A percentile compares a stretch with the other conserved stretches of the same genome.
Conservation (phyloP, 2,329 filamentous ascomycete species). For the Byssochlamys sp. region DNA sequence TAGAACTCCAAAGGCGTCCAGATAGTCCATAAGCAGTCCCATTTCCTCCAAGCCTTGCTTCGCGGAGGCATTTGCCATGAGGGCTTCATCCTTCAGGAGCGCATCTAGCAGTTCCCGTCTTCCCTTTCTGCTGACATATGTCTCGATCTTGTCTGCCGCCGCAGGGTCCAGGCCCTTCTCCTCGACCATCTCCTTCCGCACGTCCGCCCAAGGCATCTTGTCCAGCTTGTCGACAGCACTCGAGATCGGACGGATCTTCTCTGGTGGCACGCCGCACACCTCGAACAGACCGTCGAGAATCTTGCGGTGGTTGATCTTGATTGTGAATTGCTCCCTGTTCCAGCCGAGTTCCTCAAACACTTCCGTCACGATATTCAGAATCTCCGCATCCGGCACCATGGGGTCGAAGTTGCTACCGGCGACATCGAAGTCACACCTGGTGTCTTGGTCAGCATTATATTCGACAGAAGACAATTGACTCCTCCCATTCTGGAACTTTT, state of each 20-base stretch:
- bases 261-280: constrained; percentile 75
- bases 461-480: background rate
- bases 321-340: constrained; percentile 59
- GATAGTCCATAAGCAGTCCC: constrained; percentile 68
- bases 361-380: constrained; percentile 72
- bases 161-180: constrained; percentile 71
- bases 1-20: constrained; percentile 64
- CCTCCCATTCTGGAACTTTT: background rate
- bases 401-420: constrained; percentile 69
- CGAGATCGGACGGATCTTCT: constrained; percentile 81
- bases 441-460: background rate
- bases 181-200: constrained; percentile 84
- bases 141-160: constrained; percentile 77
- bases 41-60: constrained; percentile 75
- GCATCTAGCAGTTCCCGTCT: constrained; percentile 63
- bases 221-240: constrained; percentile 94
- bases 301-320: constrained; percentile 92
- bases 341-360: constrained; percentile 74
- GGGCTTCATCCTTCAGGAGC: constrained; percentile 56
- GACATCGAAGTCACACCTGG: constrained; percentile 82
- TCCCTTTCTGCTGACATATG: constrained; percentile 71
- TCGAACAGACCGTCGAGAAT: constrained; percentile 87
- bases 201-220: constrained; percentile 82
- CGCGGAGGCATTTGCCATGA: constrained; percentile 63
- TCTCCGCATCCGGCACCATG: constrained; percentile 87